Evolutionary conservation across 768 basidiomycete genomes (phyloP).

Genomic region (Gloeophyllum trabeum): DNA sequence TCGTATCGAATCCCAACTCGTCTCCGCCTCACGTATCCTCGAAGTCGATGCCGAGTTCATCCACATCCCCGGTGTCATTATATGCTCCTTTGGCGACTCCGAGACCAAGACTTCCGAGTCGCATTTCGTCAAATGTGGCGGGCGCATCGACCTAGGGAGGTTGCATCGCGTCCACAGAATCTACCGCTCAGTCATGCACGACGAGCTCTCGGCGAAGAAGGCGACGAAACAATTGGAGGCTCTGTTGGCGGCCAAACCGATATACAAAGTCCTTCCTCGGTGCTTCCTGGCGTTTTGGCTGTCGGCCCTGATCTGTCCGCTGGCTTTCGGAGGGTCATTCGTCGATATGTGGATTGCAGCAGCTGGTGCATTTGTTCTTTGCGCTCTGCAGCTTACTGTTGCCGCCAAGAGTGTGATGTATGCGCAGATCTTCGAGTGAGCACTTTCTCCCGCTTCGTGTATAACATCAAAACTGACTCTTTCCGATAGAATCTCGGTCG

Average conservation of each 20-base stretch:
- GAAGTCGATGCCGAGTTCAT: slow-evolving; percentile 76
- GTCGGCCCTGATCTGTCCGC: slow-evolving; percentile 70
- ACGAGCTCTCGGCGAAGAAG: slow-evolving; percentile 76
- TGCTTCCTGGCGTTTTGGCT: slow-evolving; percentile 59
- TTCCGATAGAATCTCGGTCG: slow-evolving; percentile 60
- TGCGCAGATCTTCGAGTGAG: slow-evolving; percentile 88
- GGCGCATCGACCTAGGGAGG: slow-evolving; percentile 71
- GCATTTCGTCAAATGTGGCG: slow-evolving; percentile 74
- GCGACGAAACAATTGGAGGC: slow-evolving; percentile 54
- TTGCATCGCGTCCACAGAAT: slow-evolving; percentile 78
- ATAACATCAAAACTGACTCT: slow-evolving; percentile 5
- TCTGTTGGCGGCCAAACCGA: slow-evolving; percentile 50
- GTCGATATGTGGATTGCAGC: slow-evolving; percentile 83
- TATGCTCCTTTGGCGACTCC: slow-evolving; percentile 27
- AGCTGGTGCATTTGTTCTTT: slow-evolving; percentile 51
- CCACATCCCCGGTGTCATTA: slow-evolving; percentile 55
- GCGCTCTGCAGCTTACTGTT: slow-evolving; percentile 60
- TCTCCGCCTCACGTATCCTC: slow-evolving; percentile 67
- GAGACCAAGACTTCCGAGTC: slow-evolving; percentile 14
- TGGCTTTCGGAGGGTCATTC: slow-evolving; percentile 78
- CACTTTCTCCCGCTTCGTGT: slow-evolving; percentile 5
- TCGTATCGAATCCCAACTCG: slow-evolving; percentile 81
- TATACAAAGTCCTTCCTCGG: slow-evolving; percentile 52
- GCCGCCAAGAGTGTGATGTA: slow-evolving; percentile 72
- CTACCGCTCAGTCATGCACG: slow-evolving; percentile 85